Conservation (phyloP, 202 grass and related monocot species). For the Elaeis oleifera region DNA sequence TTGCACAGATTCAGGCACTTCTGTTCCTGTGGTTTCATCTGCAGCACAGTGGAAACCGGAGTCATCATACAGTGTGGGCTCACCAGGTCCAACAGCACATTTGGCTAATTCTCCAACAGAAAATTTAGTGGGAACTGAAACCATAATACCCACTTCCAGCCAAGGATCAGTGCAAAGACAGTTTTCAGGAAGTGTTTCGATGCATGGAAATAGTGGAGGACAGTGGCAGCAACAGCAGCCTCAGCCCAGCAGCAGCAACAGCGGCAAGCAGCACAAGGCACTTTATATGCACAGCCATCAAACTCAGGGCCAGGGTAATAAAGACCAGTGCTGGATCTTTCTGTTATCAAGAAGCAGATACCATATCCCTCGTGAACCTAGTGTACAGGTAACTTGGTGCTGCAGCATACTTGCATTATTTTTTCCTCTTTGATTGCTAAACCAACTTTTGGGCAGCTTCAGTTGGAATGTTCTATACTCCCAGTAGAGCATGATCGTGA, state of each 20-base stretch:
- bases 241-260: constrained; percentile 35
- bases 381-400: constrained; percentile 54
- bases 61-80: constrained; percentile 28
- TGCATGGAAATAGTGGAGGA: constrained; percentile 38
- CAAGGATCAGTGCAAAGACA: constrained; percentile 52
- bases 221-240: constrained; percentile 51
- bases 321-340: constrained; percentile 18
- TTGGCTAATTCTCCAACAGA: constrained; percentile 38
- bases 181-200: constrained; percentile 38
- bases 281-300: constrained; percentile 53
- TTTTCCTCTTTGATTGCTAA: too few species aligned
- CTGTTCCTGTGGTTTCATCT: constrained; percentile 44
- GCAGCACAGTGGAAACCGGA: constrained; percentile 43
- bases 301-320: constrained; percentile 67
- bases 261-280: constrained; percentile 42
- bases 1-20: constrained; percentile 45
- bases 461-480: too few species aligned
- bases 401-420: too few species aligned
- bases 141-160: constrained; percentile 35
- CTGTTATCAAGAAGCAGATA: constrained; percentile 20
- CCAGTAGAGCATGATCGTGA: too few species aligned
- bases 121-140: constrained; percentile 46
- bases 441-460: too few species aligned
- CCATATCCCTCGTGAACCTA: constrained; percentile 42
- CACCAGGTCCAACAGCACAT: constrained; percentile 33